Evolutionary conservation across 2,329 filamentous ascomycete species (phyloP).

Genomic region (Fusarium lateritium): DNA sequence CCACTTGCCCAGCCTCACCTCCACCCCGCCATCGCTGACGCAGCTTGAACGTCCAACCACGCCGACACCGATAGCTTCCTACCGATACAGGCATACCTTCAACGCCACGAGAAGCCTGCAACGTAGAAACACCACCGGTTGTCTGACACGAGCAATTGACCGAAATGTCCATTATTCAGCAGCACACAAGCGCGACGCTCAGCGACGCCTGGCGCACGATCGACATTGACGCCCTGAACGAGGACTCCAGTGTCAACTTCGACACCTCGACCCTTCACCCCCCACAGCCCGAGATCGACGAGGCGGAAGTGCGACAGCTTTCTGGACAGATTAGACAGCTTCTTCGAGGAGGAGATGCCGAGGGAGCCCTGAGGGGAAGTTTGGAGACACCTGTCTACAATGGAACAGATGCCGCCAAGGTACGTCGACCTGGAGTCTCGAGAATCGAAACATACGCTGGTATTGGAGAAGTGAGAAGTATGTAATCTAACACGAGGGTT

Average conservation of each 20-base stretch:
- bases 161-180: constrained; percentile 76
- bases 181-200: constrained; percentile 72
- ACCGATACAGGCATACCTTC: constrained; percentile 4
- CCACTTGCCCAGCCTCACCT: constrained; percentile 48
- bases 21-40: constrained; percentile 54
- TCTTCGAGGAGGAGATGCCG: constrained; percentile 86
- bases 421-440: constrained; percentile 46
- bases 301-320: constrained; percentile 83
- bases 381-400: constrained; percentile 88
- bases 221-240: constrained; percentile 92
- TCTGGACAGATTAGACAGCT: constrained; percentile 89
- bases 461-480: not conserved
- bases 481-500: constrained; percentile 8
- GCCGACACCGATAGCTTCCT: constrained; percentile 37
- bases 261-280: constrained; percentile 87
- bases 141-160: constrained; percentile 5
- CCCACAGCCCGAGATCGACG: constrained; percentile 79
- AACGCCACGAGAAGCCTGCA: constrained; percentile 17
- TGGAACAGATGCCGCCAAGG: constrained; percentile 71
- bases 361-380: constrained; percentile 87
- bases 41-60: constrained; percentile 45
- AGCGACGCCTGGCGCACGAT: constrained; percentile 85
- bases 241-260: constrained; percentile 93
- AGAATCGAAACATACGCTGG: not conserved
- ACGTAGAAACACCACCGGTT: constrained; percentile 4